Evolutionary conservation across 768 basidiomycete genomes (phyloP).

Genomic region (Macrolepiota albuminosa): DNA sequence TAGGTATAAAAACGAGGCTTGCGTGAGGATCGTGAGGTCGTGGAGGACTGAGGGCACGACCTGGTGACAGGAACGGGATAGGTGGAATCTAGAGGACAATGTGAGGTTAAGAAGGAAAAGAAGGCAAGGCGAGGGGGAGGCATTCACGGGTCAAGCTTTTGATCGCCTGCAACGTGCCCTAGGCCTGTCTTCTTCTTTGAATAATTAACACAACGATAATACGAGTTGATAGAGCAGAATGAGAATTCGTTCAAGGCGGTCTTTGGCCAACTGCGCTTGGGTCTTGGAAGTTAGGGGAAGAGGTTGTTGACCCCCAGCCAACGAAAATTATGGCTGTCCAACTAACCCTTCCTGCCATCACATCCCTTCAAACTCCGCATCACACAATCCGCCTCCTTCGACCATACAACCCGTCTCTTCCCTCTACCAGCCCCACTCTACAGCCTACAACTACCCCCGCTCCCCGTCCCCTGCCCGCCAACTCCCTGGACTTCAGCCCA

Average conservation of each 20-base stretch:
- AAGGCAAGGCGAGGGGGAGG: constrained; percentile 61
- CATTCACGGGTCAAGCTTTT: constrained; percentile 53
- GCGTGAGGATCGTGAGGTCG: constrained; percentile 59
- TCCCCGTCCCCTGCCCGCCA: not conserved
- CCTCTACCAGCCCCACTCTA: not conserved
- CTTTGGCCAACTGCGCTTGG: not conserved
- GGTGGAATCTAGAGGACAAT: constrained; percentile 24
- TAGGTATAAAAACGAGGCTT: constrained; percentile 50
- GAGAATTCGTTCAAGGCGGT: not conserved
- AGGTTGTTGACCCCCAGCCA: constrained; percentile 5
- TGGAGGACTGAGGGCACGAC: constrained; percentile 20
- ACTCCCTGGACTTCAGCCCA: not conserved
- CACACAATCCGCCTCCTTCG: not conserved
- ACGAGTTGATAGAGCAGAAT: constrained; percentile 7
- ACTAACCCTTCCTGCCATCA: constrained; percentile 20
- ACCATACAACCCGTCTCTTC: not conserved
- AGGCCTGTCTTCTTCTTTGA: constrained; percentile 37
- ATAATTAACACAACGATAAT: constrained; percentile 23
- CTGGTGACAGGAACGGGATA: constrained; percentile 24
- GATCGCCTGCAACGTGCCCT: constrained; percentile 77
- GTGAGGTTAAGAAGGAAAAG: constrained; percentile 43
- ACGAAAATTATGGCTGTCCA: constrained; percentile 16
- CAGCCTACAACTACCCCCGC: too few relatives aligned
- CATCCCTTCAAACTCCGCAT: constrained; percentile 27
- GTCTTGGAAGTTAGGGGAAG: constrained; percentile 1